Evolutionary conservation across 371 early-diverging fungal genomes (phyloP).

Genomic region (Massospora cicadina): DNA sequence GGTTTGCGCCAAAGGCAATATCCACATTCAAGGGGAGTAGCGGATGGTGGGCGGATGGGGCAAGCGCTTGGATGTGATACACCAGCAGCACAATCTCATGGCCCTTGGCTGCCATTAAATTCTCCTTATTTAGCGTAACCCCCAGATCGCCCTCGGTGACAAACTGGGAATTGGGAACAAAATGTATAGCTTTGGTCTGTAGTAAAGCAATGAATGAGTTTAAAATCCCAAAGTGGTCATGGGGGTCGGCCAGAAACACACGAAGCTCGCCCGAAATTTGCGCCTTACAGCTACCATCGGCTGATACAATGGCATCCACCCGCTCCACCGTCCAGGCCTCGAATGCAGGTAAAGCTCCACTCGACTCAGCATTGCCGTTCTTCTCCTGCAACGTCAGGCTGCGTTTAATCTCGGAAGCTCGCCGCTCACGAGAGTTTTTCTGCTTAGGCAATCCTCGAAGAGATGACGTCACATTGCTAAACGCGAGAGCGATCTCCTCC

Average conservation of each 20-base stretch:
- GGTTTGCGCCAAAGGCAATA: background rate
- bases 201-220: background rate
- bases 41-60: background rate
- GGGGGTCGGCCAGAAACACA: background rate
- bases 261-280: background rate
- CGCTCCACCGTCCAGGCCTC: background rate
- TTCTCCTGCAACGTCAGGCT: background rate
- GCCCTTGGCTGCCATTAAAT: background rate
- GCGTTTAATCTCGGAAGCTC: background rate
- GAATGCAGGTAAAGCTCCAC: background rate
- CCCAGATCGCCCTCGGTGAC: background rate
- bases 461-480: background rate
- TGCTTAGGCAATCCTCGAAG: background rate
- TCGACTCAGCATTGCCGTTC: background rate
- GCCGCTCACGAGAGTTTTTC: background rate
- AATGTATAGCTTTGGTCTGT: background rate
- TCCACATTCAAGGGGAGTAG: background rate
- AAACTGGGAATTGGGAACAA: background rate
- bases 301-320: background rate
- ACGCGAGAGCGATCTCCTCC: conserved; percentile 1
- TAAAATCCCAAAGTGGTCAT: background rate
- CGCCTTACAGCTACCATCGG: background rate
- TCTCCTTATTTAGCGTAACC: background rate
- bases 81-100: background rate
- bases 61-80: background rate